Conservation (phyloP, 2,329 filamentous ascomycete genomes). For the Aspergillus vadensis region DNA sequence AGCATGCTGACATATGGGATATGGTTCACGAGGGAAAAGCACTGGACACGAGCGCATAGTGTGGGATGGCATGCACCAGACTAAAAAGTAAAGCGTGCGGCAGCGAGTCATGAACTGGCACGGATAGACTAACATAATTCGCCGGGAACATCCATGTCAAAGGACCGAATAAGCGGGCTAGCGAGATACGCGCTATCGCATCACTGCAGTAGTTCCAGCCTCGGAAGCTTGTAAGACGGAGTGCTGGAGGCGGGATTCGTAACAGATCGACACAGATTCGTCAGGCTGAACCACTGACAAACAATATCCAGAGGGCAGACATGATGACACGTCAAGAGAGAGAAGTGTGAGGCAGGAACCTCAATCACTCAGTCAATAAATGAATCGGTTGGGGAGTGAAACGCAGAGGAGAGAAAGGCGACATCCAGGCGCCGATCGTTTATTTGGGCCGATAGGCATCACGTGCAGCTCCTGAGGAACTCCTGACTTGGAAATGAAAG, state of each 20-base stretch:
- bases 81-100: not conserved
- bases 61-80: not conserved
- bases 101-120: not conserved
- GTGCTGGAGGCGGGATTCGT: not conserved
- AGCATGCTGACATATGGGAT: not conserved
- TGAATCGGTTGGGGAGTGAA: too few species aligned
- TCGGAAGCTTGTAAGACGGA: not conserved
- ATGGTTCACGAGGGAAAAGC: not conserved
- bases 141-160: not conserved
- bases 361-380: too few species aligned
- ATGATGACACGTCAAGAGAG: too few species aligned
- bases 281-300: not conserved
- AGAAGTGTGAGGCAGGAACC: too few species aligned
- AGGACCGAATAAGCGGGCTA: not conserved
- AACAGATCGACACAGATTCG: not conserved
- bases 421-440: not conserved
- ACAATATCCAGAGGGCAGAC: too few species aligned
- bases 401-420: not conserved
- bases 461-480: slow-evolving; percentile 11
- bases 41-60: not conserved
- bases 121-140: not conserved
- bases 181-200: slow-evolving; percentile 3
- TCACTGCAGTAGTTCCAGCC: not conserved
- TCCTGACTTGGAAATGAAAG: slow-evolving; percentile 1
- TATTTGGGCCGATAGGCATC: slow-evolving; percentile 13